Evolutionary conservation across 495 filamentous ascomycete genomes (phyloP), one percentile per base, ranked within the genome.

Genomic region (Lasiosphaeriaceae sp.): DNA sequence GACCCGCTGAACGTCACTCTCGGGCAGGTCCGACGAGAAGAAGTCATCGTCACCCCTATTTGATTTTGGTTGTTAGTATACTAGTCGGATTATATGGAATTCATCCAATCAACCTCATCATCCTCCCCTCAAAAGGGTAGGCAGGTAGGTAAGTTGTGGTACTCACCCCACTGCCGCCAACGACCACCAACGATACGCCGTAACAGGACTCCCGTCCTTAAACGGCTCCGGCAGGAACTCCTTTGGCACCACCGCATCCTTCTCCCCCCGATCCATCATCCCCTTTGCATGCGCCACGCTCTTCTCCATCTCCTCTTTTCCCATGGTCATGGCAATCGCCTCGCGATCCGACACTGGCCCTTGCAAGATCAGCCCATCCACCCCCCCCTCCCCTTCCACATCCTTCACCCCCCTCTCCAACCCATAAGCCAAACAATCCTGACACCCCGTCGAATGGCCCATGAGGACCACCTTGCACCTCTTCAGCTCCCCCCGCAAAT

Each of bases 371-470:
- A 84, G 86, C 46, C 90, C 93, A 52, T 96, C 84, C 22, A 97
- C 77, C 1, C 77, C n/a, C 11, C 2, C 4, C 52, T 14, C 44
- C 37, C 11, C 2, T 1, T 17, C 3, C 35, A 3, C 2, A 21
- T 41, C 19, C 20, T 17, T 39, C 37, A 8, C 21, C 45, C 24
- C 50, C 50, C 17, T 34, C 2, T 47, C 9, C 6, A 34, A 19
- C 19, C 22, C 51, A 22, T 94, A 96, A 54, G 89, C 83, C 70
- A 97, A 79, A 31, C 89, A 84, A 65, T 96, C 91, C 74, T 79
- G 94, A 57, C 88, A 90, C 2, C 94, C 94, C 11, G 79, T 83
- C 3, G 87, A 92, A 60, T 96, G 90, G 11, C 94, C 94, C 81
- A 98, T 83, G 11, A 97, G 68, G 9, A 93, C 86, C n/a, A 96